A percentile compares a stretch with the other conserved stretches of the same genome.
Conservation (phyloP, 78 protist species). For the Isochrysis galbana region DNA sequence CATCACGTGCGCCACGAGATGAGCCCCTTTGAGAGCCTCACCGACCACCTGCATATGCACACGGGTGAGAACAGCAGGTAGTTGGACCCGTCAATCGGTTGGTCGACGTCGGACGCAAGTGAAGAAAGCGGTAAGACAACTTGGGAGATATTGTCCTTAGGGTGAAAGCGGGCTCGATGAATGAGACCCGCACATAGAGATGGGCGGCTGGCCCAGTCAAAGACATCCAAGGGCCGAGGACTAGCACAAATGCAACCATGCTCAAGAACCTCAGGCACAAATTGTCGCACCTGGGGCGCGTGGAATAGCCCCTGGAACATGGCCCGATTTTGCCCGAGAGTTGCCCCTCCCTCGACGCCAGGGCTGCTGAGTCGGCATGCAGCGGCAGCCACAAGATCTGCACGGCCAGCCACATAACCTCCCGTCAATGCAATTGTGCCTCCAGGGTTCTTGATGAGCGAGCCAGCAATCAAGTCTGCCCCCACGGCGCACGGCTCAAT, state of each 20-base stretch:
- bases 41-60: conserved; percentile 31
- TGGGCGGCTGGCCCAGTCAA: not conserved
- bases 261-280: no score
- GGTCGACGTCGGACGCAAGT: no score
- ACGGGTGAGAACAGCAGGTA: not conserved
- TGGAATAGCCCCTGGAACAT: conserved; percentile 51
- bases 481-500: conserved; percentile 49
- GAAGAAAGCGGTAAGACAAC: no score
- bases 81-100: no score
- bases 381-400: conserved; percentile 9
- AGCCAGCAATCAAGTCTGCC: conserved; percentile 48
- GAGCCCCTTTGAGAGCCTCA: conserved; percentile 50
- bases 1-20: conserved; percentile 19
- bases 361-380: conserved; percentile 23
- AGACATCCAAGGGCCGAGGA: not conserved
- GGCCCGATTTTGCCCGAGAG: conserved; percentile 40
- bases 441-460: conserved; percentile 60
- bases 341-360: conserved; percentile 60
- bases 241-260: not conserved
- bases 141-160: no score
- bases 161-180: not conserved
- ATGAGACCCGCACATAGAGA: not conserved
- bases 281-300: conserved; percentile 39
- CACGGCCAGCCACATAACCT: conserved; percentile 22
- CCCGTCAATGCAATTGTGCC: conserved; percentile 52